phyloP scores from a whole-genome alignment of 2,329 filamentous ascomycete species.

The Fusarium tanahbumbuense region DNA sequence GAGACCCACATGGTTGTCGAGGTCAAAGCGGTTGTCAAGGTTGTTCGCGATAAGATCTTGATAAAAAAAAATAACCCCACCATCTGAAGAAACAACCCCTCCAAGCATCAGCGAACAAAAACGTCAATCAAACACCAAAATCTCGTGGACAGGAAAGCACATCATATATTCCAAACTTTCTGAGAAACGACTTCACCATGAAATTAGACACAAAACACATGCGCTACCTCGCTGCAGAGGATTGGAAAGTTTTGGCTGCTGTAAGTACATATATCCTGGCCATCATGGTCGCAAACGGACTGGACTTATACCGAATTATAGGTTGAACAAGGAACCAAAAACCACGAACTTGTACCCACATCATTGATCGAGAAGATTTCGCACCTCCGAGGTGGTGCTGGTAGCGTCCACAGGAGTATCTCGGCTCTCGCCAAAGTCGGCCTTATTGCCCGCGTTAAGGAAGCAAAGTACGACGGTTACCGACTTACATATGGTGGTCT shows the following conservation, averaged over 20 bases:
- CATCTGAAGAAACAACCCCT: conserved; percentile 43
- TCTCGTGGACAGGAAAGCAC: neutral
- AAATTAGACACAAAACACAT: conserved; percentile 94
- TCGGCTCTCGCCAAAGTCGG: conserved; percentile 91
- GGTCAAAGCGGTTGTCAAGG: conserved; percentile 3
- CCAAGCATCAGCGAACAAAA: conserved; percentile 19
- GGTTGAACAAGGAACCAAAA: conserved; percentile 94
- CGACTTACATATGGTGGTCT: conserved; percentile 95
- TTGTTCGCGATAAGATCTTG: conserved; percentile 48
- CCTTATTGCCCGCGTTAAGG: conserved; percentile 91
- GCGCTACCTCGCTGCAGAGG: conserved; percentile 90
- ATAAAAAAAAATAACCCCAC: conserved; percentile 49
- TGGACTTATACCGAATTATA: conserved; percentile 55
- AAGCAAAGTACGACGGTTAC: conserved; percentile 97
- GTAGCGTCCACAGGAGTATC: conserved; percentile 86
- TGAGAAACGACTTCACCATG: conserved; percentile 66
- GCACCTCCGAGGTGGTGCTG: conserved; percentile 80
- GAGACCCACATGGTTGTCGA: conserved; percentile 9
- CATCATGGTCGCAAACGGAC: conserved; percentile 48
- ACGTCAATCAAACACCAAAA: neutral
- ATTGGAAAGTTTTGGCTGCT: conserved; percentile 94
- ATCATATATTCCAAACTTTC: neutral
- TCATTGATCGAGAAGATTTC: conserved; percentile 86
- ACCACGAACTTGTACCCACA: conserved; percentile 97
- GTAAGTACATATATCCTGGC: conserved; percentile 64